Evolutionary conservation across 2,329 filamentous ascomycete species (phyloP).

Genomic region (Onygenales sp.): DNA sequence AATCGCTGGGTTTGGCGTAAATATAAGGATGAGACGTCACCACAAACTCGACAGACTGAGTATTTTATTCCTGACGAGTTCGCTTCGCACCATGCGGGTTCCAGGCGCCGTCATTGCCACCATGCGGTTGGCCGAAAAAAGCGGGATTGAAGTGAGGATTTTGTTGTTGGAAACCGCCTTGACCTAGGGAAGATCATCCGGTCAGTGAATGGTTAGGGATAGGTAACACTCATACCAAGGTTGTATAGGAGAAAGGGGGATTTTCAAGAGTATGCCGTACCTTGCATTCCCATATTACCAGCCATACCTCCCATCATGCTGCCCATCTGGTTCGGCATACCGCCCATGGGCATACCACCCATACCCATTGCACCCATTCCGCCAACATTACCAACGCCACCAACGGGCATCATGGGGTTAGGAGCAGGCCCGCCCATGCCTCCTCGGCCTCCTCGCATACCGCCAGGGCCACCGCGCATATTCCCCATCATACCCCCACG

Average conservation of each 20-base stretch:
- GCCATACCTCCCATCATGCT: constrained; percentile 39
- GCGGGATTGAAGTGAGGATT: constrained; percentile 62
- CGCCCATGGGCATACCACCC: constrained; percentile 49
- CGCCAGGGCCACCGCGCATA: constrained; percentile 46
- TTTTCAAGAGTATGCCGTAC: constrained; percentile 21
- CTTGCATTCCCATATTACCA: constrained; percentile 40
- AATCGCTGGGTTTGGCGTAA: not conserved
- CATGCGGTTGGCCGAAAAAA: constrained; percentile 54
- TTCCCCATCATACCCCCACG: constrained; percentile 46
- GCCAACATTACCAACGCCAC: constrained; percentile 38
- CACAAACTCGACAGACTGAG: not conserved
- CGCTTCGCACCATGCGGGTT: constrained; percentile 77
- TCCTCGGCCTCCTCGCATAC: constrained; percentile 50
- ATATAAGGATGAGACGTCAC: not conserved
- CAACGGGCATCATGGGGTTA: constrained; percentile 23
- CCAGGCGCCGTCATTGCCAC: constrained; percentile 53
- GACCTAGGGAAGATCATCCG: constrained; percentile 7
- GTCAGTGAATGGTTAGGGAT: not conserved
- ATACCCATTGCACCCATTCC: constrained; percentile 46
- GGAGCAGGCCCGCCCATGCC: constrained; percentile 49
- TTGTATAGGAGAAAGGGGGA: not conserved
- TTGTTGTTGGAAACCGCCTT: constrained; percentile 58
- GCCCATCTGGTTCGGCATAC: constrained; percentile 24
- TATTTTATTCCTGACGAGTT: constrained; percentile 56
- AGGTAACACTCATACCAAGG: not conserved